phyloP scores from a whole-genome alignment of 805 yeast genomes.

The Kluyveromyces dobzhanskii region DNA sequence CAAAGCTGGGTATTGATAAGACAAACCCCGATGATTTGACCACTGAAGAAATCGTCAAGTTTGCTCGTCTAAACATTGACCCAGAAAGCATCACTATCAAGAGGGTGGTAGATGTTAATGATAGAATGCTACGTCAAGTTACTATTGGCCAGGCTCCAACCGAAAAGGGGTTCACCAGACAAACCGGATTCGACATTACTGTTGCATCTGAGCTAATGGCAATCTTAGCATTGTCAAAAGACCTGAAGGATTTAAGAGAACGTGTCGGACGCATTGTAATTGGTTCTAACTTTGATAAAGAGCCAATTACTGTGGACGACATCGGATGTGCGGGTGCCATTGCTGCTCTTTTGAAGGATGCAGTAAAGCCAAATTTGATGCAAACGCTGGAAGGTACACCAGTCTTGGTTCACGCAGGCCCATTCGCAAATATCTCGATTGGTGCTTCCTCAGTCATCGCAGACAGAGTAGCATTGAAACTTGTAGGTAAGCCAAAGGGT shows the following conservation, averaged over 20 bases:
- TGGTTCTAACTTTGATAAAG: conserved; percentile 67
- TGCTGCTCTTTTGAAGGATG: conserved; percentile 90
- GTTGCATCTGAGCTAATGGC: conserved; percentile 98
- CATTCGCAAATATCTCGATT: conserved; percentile 93
- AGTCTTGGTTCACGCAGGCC: conserved; percentile 96
- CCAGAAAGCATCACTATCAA: conserved; percentile 86
- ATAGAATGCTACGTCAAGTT: conserved; percentile 80
- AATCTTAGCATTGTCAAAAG: conserved; percentile 73
- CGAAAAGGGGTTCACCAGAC: conserved; percentile 79
- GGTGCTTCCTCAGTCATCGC: conserved; percentile 95
- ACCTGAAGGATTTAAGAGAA: conserved; percentile 73
- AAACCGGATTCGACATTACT: conserved; percentile 90
- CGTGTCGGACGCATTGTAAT: conserved; percentile 87
- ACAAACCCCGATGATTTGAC: conserved; percentile 76
- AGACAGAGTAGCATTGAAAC: conserved; percentile 84
- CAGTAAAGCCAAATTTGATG: conserved; percentile 94
- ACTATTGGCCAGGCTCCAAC: conserved; percentile 90
- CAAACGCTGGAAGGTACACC: conserved; percentile 97
- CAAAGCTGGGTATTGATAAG: conserved; percentile 72
- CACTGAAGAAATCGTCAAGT: conserved; percentile 60
- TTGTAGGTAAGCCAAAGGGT: conserved; percentile 60
- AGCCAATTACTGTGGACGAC: conserved; percentile 88
- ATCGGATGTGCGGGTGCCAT: conserved; percentile 94
- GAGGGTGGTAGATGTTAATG: conserved; percentile 92
- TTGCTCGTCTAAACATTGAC: conserved; percentile 81